phyloP scores from a whole-genome alignment of 2,329 filamentous ascomycete genomes.

The Daldinia sp. region DNA sequence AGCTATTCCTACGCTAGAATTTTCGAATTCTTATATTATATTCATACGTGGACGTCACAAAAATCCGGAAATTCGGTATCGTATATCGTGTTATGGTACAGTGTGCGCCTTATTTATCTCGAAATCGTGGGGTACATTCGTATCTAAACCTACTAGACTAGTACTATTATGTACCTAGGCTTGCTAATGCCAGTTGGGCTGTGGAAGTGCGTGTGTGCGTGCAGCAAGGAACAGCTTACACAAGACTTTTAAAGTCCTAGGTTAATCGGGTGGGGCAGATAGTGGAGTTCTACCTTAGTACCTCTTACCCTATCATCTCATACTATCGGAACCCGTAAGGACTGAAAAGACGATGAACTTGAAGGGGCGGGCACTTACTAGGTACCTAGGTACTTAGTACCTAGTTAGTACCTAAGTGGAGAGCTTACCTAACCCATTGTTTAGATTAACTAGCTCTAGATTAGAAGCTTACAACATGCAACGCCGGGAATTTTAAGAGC shows the following conservation, averaged over 20 bases:
- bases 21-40: slow-evolving; percentile 1
- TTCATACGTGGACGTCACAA: neutral
- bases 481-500: neutral
- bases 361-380: neutral
- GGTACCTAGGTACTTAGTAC: neutral
- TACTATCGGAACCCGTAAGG: neutral
- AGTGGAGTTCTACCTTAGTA: neutral
- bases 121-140: slow-evolving; percentile 24
- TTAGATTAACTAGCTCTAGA: neutral
- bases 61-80: neutral
- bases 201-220: neutral
- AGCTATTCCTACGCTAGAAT: slow-evolving; percentile 26
- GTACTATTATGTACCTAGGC: neutral
- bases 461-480: slow-evolving; percentile 3
- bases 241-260: neutral
- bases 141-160: no score
- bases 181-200: neutral
- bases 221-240: neutral
- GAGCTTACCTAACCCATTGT: slow-evolving; percentile 13
- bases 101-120: slow-evolving; percentile 11
- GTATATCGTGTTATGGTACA: slow-evolving; percentile 9
- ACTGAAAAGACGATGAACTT: neutral
- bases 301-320: no score
- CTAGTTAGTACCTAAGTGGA: no score
- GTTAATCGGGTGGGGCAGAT: neutral